Percentiles rank a stretch among this genome's conserved stretches.
Evolutionary conservation across 345 rosid genomes (phyloP).

Genomic region (Viola odorata): DNA sequence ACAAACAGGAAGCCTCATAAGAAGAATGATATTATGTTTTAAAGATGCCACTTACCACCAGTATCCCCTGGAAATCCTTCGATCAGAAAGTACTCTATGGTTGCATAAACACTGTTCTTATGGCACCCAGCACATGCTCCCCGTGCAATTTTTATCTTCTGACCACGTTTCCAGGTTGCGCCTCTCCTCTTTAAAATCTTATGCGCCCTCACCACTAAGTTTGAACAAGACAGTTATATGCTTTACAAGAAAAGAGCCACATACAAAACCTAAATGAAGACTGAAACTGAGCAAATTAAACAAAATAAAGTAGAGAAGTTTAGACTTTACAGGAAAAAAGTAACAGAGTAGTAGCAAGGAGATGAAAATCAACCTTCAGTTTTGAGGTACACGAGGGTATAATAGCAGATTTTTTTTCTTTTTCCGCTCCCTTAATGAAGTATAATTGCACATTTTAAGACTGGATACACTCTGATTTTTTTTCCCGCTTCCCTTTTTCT

Average conservation of each 20-base stretch:
- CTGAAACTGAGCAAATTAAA: neutral
- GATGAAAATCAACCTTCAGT: no score
- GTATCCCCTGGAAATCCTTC: conserved; percentile 68
- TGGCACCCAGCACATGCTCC: conserved; percentile 54
- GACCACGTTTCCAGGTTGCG: conserved; percentile 45
- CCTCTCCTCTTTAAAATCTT: conserved; percentile 39
- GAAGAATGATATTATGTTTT: no score
- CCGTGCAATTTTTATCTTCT: conserved; percentile 58
- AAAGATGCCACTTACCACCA: conserved; percentile 44
- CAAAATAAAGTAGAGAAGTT: neutral
- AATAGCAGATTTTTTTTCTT: no score
- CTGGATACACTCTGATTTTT: no score
- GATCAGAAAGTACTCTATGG: conserved; percentile 55
- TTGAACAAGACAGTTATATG: neutral
- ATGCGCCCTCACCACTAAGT: conserved; percentile 61
- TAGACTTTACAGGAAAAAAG: no score
- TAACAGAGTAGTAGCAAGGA: no score
- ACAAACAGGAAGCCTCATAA: neutral
- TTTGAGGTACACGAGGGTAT: no score
- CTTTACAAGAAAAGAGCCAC: conserved; percentile 11
- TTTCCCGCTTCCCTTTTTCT: no score
- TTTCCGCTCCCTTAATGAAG: no score
- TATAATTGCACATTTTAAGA: no score
- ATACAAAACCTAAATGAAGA: no score
- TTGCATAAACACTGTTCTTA: conserved; percentile 47